Percentiles rank a stretch among this genome's conserved stretches.
Evolutionary conservation across 2,329 filamentous ascomycete genomes (phyloP).

Genomic region (Zymoseptoria pseudotritici): DNA sequence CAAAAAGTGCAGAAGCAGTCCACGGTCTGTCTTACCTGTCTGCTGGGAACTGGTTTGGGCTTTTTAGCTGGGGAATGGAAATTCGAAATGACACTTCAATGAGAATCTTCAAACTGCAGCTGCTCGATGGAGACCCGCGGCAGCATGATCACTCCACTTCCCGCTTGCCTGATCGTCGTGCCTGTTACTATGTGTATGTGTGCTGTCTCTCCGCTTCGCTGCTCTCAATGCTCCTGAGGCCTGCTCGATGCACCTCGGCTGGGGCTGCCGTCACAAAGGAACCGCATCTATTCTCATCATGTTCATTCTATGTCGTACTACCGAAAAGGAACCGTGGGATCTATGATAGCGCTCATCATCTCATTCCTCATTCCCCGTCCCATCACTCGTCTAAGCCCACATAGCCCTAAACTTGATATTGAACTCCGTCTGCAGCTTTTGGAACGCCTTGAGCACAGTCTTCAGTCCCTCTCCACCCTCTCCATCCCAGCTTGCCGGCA

Average conservation of each 20-base stretch:
- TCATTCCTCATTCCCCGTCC: neutral
- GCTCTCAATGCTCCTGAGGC: neutral
- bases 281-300: neutral
- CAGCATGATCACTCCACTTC: slow-evolving; percentile 14
- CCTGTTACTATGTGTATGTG: slow-evolving; percentile 9
- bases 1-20: slow-evolving; percentile 1
- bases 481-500: slow-evolving; percentile 29
- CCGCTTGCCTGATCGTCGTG: slow-evolving; percentile 21
- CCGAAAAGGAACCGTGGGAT: neutral
- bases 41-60: neutral
- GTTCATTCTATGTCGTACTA: neutral
- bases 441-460: slow-evolving; percentile 54
- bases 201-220: neutral
- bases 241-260: neutral
- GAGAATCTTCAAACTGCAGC: neutral
- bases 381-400: slow-evolving; percentile 43
- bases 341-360: neutral
- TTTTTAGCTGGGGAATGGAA: neutral
- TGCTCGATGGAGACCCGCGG: neutral
- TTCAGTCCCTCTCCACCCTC: slow-evolving; percentile 43
- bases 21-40: slow-evolving; percentile 1
- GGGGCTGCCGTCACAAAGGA: neutral
- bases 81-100: neutral
- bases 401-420: slow-evolving; percentile 56
- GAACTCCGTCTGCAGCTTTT: slow-evolving; percentile 51